Percentiles rank a stretch among this genome's conserved stretches.
Conservation (phyloP, 1,139 yeast genomes). For the Scheffersomyces parashehatae region DNA sequence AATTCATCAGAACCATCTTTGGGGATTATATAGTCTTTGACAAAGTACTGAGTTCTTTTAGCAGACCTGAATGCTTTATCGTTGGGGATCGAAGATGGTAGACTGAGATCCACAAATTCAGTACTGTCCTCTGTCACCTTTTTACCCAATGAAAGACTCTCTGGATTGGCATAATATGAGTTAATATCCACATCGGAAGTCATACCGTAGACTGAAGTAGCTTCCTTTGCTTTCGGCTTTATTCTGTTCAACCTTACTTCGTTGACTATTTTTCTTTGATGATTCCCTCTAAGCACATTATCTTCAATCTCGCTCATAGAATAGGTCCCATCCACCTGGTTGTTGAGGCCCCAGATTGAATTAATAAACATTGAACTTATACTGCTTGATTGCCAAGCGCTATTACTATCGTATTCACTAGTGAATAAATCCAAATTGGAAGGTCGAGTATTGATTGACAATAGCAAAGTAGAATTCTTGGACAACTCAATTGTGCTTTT, state of each 20-base stretch:
- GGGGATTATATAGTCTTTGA: constrained; percentile 13
- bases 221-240: constrained; percentile 1
- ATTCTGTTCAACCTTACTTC: constrained; percentile 22
- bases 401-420: constrained; percentile 16
- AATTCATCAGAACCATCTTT: constrained; percentile 1
- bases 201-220: not conserved
- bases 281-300: constrained; percentile 27
- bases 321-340: constrained; percentile 19
- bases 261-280: constrained; percentile 35
- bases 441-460: constrained; percentile 41
- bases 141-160: not conserved
- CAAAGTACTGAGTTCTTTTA: constrained; percentile 10
- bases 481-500: constrained; percentile 47
- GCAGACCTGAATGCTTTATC: constrained; percentile 1
- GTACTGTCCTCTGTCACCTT: constrained; percentile 1
- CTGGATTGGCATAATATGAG: constrained; percentile 9
- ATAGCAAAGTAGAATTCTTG: constrained; percentile 46
- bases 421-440: constrained; percentile 5
- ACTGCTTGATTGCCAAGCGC: constrained; percentile 46
- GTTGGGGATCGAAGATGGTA: constrained; percentile 1
- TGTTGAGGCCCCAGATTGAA: constrained; percentile 41
- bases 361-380: constrained; percentile 32
- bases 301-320: constrained; percentile 38
- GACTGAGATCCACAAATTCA: constrained; percentile 9
- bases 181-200: constrained; percentile 17